phyloP scores from a whole-genome alignment of 768 basidiomycete genomes.

The Paxillus rubicundulus region DNA sequence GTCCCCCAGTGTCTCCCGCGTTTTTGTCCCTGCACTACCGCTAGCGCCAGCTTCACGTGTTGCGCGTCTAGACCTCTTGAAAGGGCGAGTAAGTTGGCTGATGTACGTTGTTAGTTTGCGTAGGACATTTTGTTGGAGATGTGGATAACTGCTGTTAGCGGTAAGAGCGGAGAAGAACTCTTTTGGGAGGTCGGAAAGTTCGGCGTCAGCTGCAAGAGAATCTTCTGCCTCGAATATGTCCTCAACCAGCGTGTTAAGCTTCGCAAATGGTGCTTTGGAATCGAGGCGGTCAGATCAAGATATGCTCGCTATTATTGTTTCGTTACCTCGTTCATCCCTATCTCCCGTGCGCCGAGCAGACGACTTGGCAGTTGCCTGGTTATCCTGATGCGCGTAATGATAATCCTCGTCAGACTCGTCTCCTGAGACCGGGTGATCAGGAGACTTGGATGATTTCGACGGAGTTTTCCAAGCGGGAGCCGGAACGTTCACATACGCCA shows the following conservation, averaged over 20 bases:
- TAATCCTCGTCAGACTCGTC: constrained; percentile 53
- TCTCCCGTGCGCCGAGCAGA: constrained; percentile 66
- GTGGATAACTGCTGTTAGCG: constrained; percentile 54
- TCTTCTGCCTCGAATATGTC: constrained; percentile 87
- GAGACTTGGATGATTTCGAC: constrained; percentile 23
- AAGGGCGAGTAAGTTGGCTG: constrained; percentile 61
- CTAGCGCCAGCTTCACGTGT: constrained; percentile 36
- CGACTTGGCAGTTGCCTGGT: constrained; percentile 40
- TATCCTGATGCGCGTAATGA: constrained; percentile 21
- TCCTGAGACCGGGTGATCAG: constrained; percentile 47
- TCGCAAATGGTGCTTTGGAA: constrained; percentile 63
- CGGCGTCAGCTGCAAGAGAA: constrained; percentile 54
- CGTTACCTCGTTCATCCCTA: constrained; percentile 69
- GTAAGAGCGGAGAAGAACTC: constrained; percentile 67
- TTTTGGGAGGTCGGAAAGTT: constrained; percentile 47
- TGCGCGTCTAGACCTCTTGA: constrained; percentile 60
- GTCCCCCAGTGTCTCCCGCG: constrained; percentile 60
- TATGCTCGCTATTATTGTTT: background rate
- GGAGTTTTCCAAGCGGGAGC: constrained; percentile 28
- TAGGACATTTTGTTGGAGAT: constrained; percentile 55
- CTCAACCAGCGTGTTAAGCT: constrained; percentile 71
- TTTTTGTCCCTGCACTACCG: constrained; percentile 36
- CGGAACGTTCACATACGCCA: constrained; percentile 35
- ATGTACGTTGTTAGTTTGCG: constrained; percentile 72
- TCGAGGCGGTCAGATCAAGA: constrained; percentile 1